Evolutionary conservation across 2,329 filamentous ascomycete genomes (phyloP), one percentile per base, ranked within the genome.

Genomic region (Aspergillus unguis): DNA sequence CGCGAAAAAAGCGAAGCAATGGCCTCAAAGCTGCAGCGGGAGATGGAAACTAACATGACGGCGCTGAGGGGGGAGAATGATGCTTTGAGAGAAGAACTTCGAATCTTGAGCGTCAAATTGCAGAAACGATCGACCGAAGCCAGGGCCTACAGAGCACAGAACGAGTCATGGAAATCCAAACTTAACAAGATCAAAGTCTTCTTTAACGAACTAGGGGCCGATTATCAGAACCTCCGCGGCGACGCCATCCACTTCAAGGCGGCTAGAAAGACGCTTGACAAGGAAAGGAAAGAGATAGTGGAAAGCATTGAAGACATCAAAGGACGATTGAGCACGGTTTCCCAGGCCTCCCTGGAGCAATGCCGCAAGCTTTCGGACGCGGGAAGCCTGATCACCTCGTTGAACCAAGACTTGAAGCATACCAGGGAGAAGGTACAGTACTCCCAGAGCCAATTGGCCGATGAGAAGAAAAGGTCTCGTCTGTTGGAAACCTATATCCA

Each of bases 151-250:
- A 58, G 55, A 33, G 49, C 60, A 6, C 63, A 65, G 17, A 52
- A 71, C 27, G 64, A 66, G 17, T 55, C 59, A 28, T 74, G 70
- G 71, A 73, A 68, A 53, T 46, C 52, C 4, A 71, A 66, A 32
- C 51, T 74, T 5, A 45, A 50, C 5, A 70, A 63, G 43, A 61
- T 73, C 49, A 68, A 64, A 53, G 33, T 52, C 17, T 58, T 71
- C 26, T 57, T 73, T 28, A 65, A 64, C 46, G 64, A 65, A 5
- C 51, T 74, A n/a, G 70, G 69, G 4, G 61, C 60, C 6, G 65
- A 69, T 10, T 68, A 70, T 37, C 65, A 70, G 25, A 43, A 33
- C 5, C 64, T 73, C 37, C 65, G 62, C 11, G 58, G 59, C 5
- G 67, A 71, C 36, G 60, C 65, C 1, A 57, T 61, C n/a, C 53